Conservation (phyloP, 1,284 basidiomycete species). For the Vanrija humicola region DNA sequence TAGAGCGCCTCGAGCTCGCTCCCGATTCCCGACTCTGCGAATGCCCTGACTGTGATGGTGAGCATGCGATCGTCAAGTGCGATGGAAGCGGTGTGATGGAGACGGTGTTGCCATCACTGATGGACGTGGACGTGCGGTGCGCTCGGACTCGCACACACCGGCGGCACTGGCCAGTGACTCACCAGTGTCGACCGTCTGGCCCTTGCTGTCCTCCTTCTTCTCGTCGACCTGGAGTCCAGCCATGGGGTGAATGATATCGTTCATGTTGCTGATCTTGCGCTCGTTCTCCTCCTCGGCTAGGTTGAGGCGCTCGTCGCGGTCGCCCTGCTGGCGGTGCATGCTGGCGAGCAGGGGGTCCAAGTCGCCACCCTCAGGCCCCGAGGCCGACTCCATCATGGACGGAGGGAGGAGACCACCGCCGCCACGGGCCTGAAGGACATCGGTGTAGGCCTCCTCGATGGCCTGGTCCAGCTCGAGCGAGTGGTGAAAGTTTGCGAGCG, state of each 20-base stretch:
- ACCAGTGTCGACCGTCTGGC: constrained; percentile 13
- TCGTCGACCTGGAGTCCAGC: background rate
- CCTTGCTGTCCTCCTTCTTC: background rate
- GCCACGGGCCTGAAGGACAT: background rate
- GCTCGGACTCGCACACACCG: background rate
- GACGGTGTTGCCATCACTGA: background rate
- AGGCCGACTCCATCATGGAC: constrained; percentile 28
- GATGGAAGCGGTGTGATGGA: background rate
- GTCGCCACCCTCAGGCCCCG: constrained; percentile 26
- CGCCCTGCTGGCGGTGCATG: constrained; percentile 27
- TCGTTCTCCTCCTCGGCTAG: constrained; percentile 41
- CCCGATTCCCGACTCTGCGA: constrained; percentile 48
- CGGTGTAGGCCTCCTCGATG: constrained; percentile 1
- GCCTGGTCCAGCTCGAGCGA: constrained; percentile 7
- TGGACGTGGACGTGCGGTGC: background rate
- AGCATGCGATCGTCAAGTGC: background rate
- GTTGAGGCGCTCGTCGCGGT: constrained; percentile 39
- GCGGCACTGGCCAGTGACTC: constrained; percentile 9
- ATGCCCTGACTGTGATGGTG: constrained; percentile 30
- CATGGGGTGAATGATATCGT: background rate
- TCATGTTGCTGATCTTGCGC: constrained; percentile 13
- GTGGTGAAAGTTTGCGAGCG: constrained; percentile 12
- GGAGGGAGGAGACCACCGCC: background rate
- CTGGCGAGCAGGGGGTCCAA: constrained; percentile 24
- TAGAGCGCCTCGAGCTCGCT: constrained; percentile 50